Evolutionary conservation across 2,329 filamentous ascomycete genomes (phyloP), one percentile per base, ranked within the genome.

Genomic region (Talaromyces sp.): DNA sequence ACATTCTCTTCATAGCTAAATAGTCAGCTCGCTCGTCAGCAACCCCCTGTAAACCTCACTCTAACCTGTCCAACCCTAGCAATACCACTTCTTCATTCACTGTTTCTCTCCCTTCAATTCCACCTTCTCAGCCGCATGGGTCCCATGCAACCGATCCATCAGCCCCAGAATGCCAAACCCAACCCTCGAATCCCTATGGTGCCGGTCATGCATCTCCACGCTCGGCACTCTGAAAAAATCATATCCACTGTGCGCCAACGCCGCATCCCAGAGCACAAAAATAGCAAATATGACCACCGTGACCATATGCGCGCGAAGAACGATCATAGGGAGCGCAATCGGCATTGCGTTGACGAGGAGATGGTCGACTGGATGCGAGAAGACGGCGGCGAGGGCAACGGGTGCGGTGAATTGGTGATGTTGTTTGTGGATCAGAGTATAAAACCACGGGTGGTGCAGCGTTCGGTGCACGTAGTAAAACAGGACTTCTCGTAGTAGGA

Each of bases 391-490:
- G 36, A 39, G 36, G 36, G 36, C 36, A 9, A 39, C 36, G 17
- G 36, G 36, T 1, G 36, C 15, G 36, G 36, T 39, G 36, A 39
- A 39, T 39, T 39, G 36, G 36, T 39, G 36, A 6, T 39, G 36
- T 39, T 39, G 36, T 39, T 39, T 39, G 15, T 39, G 36, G 15
- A 39, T 39, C 6, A 39, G 13, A 7, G 36, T 39, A n/a, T 39
- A 39, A 8, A 39, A 39, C 36, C 36, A 39, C 5, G 15, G 36
- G 17, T 39, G 36, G n/a, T 39, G 36, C 6, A 39, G 36, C 1
- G 36, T n/a, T 13, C 65, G 65, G 36, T 66, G 65, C 11, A 59
- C 51, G 27, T 66, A 66, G 36, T 66, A 65, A 51, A 65, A 66
- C 2, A 54, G 36, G 22, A 65, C 33, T 33, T 66, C 65, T 17